These are phyloP conservation scores for Penicillium steckii DNA, from an alignment of 495 filamentous ascomycete species.

Conservation along the genomic window DNA sequence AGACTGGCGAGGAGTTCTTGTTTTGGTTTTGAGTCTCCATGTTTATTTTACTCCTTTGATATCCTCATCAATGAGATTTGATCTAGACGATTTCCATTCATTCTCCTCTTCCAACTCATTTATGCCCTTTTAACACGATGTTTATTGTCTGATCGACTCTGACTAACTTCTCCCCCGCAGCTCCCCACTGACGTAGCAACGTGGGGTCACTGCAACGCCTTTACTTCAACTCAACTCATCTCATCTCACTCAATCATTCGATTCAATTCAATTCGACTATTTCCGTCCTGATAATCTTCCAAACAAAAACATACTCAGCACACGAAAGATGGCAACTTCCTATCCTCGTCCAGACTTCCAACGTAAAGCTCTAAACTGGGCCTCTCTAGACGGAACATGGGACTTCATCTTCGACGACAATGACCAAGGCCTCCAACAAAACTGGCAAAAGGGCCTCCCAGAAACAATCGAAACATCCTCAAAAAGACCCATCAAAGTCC, in stretches of 20 bases:
- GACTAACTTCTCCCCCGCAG: too few relatives aligned
- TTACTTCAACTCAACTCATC: too few relatives aligned
- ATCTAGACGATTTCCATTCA: conserved; percentile 12
- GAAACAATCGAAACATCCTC: conserved; percentile 7
- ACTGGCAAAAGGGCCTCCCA: conserved; percentile 31
- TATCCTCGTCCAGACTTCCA: conserved; percentile 55
- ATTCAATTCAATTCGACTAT: background rate
- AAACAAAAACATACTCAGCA: conserved; percentile 43
- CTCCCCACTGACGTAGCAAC: conserved; percentile 15
- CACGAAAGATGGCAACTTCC: conserved; percentile 26
- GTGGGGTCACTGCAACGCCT: conserved; percentile 1
- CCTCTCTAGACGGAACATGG: conserved; percentile 55
- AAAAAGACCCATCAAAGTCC: conserved; percentile 51
- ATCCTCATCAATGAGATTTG: conserved; percentile 26
- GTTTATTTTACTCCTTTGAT: conserved; percentile 19
- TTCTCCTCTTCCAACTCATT: too few relatives aligned
- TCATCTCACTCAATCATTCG: too few relatives aligned
- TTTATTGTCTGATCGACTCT: too few relatives aligned
- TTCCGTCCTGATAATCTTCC: too few relatives aligned
- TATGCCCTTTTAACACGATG: too few relatives aligned
- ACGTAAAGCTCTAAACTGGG: conserved; percentile 49
- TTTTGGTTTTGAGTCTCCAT: conserved; percentile 10
- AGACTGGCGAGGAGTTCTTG: conserved; percentile 4
- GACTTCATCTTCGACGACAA: conserved; percentile 57
- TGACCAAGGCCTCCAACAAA: conserved; percentile 42